Evolutionary conservation across 1,139 yeast species (phyloP), one percentile per base, ranked within the genome.

Genomic region (Candida freyschussii): DNA sequence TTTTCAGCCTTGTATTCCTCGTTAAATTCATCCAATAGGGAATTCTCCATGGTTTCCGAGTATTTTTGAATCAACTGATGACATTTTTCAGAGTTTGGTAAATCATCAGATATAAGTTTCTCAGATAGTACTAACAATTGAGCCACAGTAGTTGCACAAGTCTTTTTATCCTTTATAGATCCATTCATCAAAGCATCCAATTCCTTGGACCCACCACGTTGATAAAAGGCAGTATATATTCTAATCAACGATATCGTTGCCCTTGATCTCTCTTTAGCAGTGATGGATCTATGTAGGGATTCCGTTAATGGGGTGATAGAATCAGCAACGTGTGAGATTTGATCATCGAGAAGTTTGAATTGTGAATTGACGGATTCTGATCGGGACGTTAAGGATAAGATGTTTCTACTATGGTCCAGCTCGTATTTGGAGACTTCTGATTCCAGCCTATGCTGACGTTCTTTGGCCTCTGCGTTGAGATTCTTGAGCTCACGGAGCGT

Each of bases 271-370:
- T 84, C 87, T 51, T 87, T 75, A 27, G 86, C 78, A 36, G 74
- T 72, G n/a, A 91, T 78, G 18, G 87, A 77, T 30, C 76, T 74
- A 43, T 82, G 83, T 36, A 91, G 64, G 23, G 78, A 72, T 42
- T 74, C 83, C 13, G 94, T 89, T 41, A 87, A 57, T 0, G 93
- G 87, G 24, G 80, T 76, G 11, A 93, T 79, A 13, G 74, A 73
- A 12, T 72, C 65, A 1, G 80, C 67, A 1, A 81, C 79, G 17
- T 65, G 67, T 7, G 76, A 68, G 32, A 86, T 76, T 39, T 74
- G 69, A 12, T 58, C 60, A 48, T 82, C 93, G 38, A 87, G 62
- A 13, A 57, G 56, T 34, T 71, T 73, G 51, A 85, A 85, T 43
- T 65, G 59, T 1, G 55, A 49, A 20, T 53, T 51, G 13, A 61